These are phyloP conservation scores for Sanghuangporus weigelae DNA, from an alignment of 1,284 basidiomycete species.

Conservation along the genomic window DNA sequence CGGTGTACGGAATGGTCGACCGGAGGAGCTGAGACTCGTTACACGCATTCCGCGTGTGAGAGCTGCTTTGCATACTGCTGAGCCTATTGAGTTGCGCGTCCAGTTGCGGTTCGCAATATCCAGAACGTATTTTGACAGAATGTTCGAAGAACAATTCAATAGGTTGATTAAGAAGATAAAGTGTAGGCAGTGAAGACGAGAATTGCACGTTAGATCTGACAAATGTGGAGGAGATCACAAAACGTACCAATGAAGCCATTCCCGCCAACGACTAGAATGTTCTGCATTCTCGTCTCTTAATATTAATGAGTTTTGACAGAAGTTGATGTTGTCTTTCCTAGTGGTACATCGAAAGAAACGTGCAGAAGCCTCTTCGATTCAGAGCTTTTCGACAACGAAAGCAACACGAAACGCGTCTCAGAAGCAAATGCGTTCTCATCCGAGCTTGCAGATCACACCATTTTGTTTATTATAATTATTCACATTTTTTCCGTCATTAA, in stretches of 20 bases:
- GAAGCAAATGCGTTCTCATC: neutral
- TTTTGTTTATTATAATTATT: neutral
- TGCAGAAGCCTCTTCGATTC: neutral
- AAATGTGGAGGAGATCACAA: neutral
- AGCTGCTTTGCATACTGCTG: constrained; percentile 85
- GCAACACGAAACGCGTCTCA: neutral
- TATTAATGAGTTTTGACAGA: neutral
- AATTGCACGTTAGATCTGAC: neutral
- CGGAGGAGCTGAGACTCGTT: constrained; percentile 86
- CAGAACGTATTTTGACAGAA: neutral
- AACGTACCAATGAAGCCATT: constrained; percentile 87
- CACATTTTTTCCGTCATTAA: neutral
- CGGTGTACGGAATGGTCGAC: constrained; percentile 78
- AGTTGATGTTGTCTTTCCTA: neutral
- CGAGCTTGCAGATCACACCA: neutral
- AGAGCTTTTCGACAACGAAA: neutral
- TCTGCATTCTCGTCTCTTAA: constrained; percentile 35
- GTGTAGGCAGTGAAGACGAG: neutral
- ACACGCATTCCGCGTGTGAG: constrained; percentile 82
- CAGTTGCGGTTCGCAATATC: neutral
- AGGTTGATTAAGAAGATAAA: neutral
- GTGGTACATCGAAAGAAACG: neutral
- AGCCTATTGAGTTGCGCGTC: constrained; percentile 49
- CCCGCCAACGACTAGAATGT: constrained; percentile 85
- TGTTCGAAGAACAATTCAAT: neutral